Percentiles rank a stretch among this genome's conserved stretches.
phyloP scores from a whole-genome alignment of 2,329 filamentous ascomycete genomes.

The Pseudogymnoascus verrucosus region DNA sequence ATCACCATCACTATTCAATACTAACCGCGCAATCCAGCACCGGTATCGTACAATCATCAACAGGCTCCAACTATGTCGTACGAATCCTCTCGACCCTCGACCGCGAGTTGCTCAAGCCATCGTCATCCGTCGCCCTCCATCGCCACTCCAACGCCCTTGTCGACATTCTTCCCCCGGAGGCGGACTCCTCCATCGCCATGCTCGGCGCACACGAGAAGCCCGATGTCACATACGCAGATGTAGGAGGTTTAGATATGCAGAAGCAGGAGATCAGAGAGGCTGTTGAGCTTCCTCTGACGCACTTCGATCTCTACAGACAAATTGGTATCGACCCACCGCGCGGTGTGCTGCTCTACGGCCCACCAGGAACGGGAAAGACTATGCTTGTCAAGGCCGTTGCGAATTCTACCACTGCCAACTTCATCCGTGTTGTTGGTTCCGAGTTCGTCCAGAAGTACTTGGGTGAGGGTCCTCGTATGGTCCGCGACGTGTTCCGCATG shows the following conservation, averaged over 20 bases:
- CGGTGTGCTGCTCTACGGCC: constrained; percentile 91
- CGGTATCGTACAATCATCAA: constrained; percentile 96
- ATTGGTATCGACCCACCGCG: constrained; percentile 98
- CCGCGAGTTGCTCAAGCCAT: constrained; percentile 95
- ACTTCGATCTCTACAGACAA: constrained; percentile 98
- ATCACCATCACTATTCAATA: neutral
- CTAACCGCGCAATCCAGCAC: constrained; percentile 50
- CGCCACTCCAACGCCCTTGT: constrained; percentile 97
- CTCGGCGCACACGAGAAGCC: constrained; percentile 94
- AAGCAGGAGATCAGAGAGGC: constrained; percentile 99
- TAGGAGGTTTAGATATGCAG: constrained; percentile 97
- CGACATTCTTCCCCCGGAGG: constrained; percentile 97
- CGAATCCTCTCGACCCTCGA: constrained; percentile 97
- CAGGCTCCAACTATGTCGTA: constrained; percentile 97
- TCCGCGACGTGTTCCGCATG: constrained; percentile 98
- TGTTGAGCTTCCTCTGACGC: constrained; percentile 90
- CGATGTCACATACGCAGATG: constrained; percentile 95
- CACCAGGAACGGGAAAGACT: constrained; percentile 92
- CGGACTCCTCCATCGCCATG: constrained; percentile 98
- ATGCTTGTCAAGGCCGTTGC: constrained; percentile 98
- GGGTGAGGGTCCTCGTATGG: constrained; percentile 96
- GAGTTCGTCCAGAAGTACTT: constrained; percentile 99
- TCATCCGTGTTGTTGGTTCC: constrained; percentile 95
- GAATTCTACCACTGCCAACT: constrained; percentile 95
- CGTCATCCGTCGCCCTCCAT: constrained; percentile 93